A percentile compares a stretch with the other conserved stretches of the same genome.
Conservation (phyloP, 2,329 filamentous ascomycete genomes). For the Aspergillus amoenus region DNA sequence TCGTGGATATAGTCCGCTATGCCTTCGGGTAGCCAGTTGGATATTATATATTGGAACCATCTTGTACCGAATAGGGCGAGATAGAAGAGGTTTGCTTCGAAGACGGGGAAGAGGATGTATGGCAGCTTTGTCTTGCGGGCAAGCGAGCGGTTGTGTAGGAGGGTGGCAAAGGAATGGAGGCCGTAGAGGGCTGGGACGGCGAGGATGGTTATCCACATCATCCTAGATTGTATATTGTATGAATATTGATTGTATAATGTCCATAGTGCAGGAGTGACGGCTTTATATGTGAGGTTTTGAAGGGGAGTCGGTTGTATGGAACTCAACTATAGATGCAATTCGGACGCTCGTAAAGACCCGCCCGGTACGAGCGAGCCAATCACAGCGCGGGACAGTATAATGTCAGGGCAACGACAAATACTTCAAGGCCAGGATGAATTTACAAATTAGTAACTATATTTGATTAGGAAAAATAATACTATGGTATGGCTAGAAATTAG, state of each 20-base stretch:
- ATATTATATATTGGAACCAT: not conserved
- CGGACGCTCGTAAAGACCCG: not conserved
- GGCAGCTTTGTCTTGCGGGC: not conserved
- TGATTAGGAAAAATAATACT: too few species aligned
- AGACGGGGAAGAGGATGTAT: not conserved
- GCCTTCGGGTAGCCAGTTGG: not conserved
- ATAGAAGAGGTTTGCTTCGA: not conserved
- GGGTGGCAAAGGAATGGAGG: not conserved
- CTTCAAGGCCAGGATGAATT: too few species aligned
- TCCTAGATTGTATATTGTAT: too few species aligned
- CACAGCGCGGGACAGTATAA: not conserved
- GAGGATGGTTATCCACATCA: not conserved
- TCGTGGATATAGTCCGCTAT: not conserved
- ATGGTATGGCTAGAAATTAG: too few species aligned
- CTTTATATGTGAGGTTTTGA: too few species aligned
- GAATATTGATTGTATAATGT: too few species aligned
- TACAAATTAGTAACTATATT: too few species aligned
- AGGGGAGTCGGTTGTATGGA: not conserved
- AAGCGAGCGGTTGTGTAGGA: not conserved
- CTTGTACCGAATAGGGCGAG: not conserved
- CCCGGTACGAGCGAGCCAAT: constrained; percentile 1
- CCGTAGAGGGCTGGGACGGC: not conserved
- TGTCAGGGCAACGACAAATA: too few species aligned
- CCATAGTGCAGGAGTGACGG: too few species aligned
- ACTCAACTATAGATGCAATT: not conserved